Conservation (phyloP, 2,329 filamentous ascomycete species). For the Verticillium tricorpus region DNA sequence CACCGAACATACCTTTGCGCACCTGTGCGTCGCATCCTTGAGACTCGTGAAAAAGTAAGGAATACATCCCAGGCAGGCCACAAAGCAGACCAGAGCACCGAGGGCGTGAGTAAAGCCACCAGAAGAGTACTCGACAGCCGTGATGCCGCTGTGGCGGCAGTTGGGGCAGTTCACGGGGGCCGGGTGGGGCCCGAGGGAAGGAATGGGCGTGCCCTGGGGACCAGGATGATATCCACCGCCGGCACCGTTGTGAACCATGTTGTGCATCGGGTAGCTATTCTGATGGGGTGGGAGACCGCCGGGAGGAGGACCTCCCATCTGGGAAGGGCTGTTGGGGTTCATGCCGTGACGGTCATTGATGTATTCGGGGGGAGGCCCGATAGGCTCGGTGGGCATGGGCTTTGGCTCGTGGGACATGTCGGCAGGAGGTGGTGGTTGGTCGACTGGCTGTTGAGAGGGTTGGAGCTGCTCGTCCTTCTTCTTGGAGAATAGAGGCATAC, state of each 20-base stretch:
- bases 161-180: conserved; percentile 16
- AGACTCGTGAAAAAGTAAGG: conserved; percentile 15
- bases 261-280: neutral
- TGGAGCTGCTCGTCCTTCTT: neutral
- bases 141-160: conserved; percentile 16
- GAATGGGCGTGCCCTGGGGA: conserved; percentile 10
- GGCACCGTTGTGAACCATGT: neutral
- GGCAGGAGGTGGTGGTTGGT: neutral
- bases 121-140: conserved; percentile 13
- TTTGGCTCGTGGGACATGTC: neutral
- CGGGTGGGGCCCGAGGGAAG: conserved; percentile 12
- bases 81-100: conserved; percentile 14
- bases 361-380: neutral
- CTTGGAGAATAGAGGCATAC: neutral
- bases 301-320: neutral
- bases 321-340: neutral
- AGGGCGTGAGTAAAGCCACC: conserved; percentile 17
- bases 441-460: neutral
- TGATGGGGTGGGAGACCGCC: neutral
- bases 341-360: neutral
- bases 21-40: conserved; percentile 18
- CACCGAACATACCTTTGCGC: conserved; percentile 11
- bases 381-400: neutral
- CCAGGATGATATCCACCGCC: neutral
- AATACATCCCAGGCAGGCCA: conserved; percentile 17